These are phyloP conservation scores for Candida fluviatilis DNA, from an alignment of 805 yeast species.

Conservation along the genomic window DNA sequence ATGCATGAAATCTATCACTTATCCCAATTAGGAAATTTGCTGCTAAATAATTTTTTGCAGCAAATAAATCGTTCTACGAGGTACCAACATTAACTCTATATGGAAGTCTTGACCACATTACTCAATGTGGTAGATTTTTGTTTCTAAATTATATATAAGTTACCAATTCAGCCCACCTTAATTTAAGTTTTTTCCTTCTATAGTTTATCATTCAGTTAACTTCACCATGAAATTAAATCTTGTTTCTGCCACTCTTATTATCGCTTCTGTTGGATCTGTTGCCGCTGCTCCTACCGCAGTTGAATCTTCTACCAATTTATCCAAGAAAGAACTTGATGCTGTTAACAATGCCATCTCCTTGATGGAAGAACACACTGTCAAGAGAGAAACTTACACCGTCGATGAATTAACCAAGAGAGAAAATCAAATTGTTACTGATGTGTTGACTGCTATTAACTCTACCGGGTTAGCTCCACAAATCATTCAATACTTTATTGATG, in stretches of 20 bases:
- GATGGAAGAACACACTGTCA: constrained; percentile 24
- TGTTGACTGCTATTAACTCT: constrained; percentile 32
- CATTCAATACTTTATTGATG: constrained; percentile 28
- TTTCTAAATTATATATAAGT: neutral
- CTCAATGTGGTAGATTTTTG: neutral
- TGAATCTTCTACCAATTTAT: constrained; percentile 10
- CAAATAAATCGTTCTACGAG: neutral
- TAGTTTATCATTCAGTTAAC: neutral
- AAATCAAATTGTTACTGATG: constrained; percentile 36
- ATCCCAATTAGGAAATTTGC: constrained; percentile 2
- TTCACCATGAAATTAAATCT: constrained; percentile 19
- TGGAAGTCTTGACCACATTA: neutral
- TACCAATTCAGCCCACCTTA: neutral
- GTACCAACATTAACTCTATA: neutral
- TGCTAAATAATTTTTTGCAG: neutral
- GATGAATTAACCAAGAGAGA: constrained; percentile 34
- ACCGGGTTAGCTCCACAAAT: constrained; percentile 35
- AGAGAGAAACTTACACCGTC: constrained; percentile 21
- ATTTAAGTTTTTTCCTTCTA: neutral
- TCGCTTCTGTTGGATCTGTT: constrained; percentile 16
- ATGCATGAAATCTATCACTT: neutral
- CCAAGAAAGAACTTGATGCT: constrained; percentile 18
- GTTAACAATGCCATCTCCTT: constrained; percentile 24
- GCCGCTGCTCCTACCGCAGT: constrained; percentile 22
- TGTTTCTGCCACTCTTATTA: constrained; percentile 17